These are phyloP conservation scores for Graphiopsis chlorocephala DNA, from an alignment of 2,329 filamentous ascomycete genomes.

Conservation along the genomic window DNA sequence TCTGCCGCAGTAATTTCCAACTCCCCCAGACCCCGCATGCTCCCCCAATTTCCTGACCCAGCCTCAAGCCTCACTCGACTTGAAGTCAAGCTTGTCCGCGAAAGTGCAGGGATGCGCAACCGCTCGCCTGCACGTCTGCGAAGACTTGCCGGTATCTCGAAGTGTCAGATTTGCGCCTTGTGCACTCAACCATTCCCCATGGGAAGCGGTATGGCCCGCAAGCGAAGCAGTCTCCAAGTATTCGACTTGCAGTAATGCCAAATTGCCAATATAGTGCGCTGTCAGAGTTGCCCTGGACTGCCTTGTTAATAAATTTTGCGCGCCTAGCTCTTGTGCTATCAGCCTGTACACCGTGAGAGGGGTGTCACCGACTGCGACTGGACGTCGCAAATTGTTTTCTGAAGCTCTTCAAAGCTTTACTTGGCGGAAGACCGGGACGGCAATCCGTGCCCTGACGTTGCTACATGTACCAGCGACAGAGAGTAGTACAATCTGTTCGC, in stretches of 20 bases:
- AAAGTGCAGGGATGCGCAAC: slow-evolving; percentile 13
- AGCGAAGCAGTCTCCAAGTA: slow-evolving; percentile 14
- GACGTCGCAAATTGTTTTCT: not conserved
- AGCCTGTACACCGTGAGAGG: slow-evolving; percentile 11
- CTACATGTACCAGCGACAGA: not conserved
- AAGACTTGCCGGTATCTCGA: slow-evolving; percentile 1
- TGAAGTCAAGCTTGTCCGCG: not conserved
- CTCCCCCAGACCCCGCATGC: slow-evolving; percentile 10
- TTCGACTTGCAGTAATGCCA: slow-evolving; percentile 13
- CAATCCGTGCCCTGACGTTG: not conserved
- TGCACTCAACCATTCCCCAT: not conserved
- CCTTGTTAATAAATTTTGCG: slow-evolving; percentile 5
- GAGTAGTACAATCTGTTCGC: not conserved
- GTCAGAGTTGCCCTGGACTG: slow-evolving; percentile 7
- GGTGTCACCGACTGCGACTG: slow-evolving; percentile 10
- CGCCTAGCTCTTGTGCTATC: slow-evolving; percentile 15
- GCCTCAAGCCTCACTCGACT: slow-evolving; percentile 11
- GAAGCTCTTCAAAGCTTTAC: slow-evolving; percentile 11
- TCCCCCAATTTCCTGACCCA: not conserved
- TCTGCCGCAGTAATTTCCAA: slow-evolving; percentile 10
- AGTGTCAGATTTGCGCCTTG: slow-evolving; percentile 8
- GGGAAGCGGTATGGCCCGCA: slow-evolving; percentile 3
- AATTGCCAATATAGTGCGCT: slow-evolving; percentile 15
- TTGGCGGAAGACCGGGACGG: slow-evolving; percentile 11
- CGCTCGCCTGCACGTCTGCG: slow-evolving; percentile 10